Percentiles rank a stretch among this genome's conserved stretches.
Evolutionary conservation across 805 yeast species (phyloP).

Genomic region (Tetrapisispora pingtungensis): DNA sequence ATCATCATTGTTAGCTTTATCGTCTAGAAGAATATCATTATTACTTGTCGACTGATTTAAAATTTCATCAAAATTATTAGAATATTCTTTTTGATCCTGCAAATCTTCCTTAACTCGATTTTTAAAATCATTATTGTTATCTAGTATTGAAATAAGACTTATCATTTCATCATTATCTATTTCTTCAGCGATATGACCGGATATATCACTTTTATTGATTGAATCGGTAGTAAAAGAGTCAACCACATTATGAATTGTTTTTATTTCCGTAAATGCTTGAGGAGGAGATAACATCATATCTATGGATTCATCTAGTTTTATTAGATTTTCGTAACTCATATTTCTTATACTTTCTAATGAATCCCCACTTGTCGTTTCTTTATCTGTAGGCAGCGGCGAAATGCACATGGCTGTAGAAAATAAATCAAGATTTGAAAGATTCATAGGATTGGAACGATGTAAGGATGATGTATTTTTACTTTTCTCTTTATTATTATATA

Average conservation of each 20-base stretch:
- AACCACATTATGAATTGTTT: slow-evolving; percentile 11
- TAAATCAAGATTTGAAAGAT: slow-evolving; percentile 8
- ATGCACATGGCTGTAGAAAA: slow-evolving; percentile 1
- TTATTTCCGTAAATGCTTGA: slow-evolving; percentile 1
- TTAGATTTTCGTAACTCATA: slow-evolving; percentile 17
- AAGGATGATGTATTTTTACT: slow-evolving; percentile 2
- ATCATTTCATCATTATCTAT: slow-evolving; percentile 6
- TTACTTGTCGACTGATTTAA: no score
- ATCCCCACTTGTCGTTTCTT: slow-evolving; percentile 2
- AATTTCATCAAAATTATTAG: no score
- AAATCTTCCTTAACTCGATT: no score
- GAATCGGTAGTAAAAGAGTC: slow-evolving; percentile 11
- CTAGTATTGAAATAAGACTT: no score
- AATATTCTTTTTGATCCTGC: no score
- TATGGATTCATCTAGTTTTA: slow-evolving; percentile 18
- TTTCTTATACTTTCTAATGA: slow-evolving; percentile 18
- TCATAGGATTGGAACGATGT: slow-evolving; percentile 18
- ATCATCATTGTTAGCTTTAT: slow-evolving; percentile 9
- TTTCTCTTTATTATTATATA: not conserved
- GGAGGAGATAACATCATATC: slow-evolving; percentile 14
- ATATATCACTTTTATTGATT: slow-evolving; percentile 2
- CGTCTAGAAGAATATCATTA: not conserved
- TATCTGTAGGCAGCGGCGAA: not conserved
- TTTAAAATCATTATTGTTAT: no score
- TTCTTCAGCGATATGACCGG: slow-evolving; percentile 2